Conservation (phyloP, 2,329 filamentous ascomycete genomes). For the Aspergillus sp. region DNA sequence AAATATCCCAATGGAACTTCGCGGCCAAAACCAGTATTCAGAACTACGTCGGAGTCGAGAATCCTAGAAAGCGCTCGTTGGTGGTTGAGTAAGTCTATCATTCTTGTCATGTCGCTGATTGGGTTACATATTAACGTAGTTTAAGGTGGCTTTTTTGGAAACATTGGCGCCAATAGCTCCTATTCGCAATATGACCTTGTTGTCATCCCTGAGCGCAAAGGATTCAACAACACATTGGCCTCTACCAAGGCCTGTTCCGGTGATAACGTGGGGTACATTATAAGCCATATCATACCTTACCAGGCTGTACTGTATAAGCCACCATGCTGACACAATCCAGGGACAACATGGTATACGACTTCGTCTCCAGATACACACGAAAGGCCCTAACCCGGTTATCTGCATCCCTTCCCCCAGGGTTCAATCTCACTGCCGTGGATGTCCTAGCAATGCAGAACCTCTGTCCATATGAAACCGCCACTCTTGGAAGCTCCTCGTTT, state of each 20-base stretch:
- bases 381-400: conserved; percentile 13
- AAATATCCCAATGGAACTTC: conserved; percentile 40
- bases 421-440: conserved; percentile 44
- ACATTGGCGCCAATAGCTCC: conserved; percentile 20
- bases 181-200: conserved; percentile 36
- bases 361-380: not conserved
- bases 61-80: conserved; percentile 44
- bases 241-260: conserved; percentile 45
- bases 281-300: not conserved
- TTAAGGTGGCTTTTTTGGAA: conserved; percentile 23
- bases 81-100: conserved; percentile 40
- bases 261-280: conserved; percentile 20
- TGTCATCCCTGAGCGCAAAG: conserved; percentile 44
- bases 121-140: conserved; percentile 14
- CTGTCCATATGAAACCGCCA: conserved; percentile 48
- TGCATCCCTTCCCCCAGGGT: conserved; percentile 39
- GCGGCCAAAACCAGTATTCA: conserved; percentile 43
- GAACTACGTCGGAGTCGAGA: conserved; percentile 47
- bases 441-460: conserved; percentile 46
- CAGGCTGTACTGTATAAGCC: not conserved
- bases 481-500: conserved; percentile 46
- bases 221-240: conserved; percentile 47
- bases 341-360: not conserved
- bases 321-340: not conserved
- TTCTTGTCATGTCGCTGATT: conserved; percentile 29